Evolutionary conservation across 352 stramenopile genomes (phyloP).

Genomic region (Globisporangium echinulatum): DNA sequence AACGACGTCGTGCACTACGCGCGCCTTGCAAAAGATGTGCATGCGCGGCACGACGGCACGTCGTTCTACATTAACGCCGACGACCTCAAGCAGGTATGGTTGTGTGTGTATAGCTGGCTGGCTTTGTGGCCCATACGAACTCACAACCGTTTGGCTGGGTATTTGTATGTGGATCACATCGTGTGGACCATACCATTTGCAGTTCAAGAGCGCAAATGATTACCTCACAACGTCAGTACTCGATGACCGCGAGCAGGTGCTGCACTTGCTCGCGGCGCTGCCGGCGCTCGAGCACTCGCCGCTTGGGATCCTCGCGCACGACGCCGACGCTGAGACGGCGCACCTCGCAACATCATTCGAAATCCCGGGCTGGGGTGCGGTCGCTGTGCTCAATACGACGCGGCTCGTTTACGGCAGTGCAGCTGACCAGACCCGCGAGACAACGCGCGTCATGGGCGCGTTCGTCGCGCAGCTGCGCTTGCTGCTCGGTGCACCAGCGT

Average conservation of each 20-base stretch:
- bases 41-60: constrained; percentile 19
- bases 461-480: constrained; percentile 62
- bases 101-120: no score
- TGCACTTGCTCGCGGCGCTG: constrained; percentile 74
- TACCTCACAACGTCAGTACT: constrained; percentile 61
- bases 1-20: constrained; percentile 66
- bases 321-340: constrained; percentile 4
- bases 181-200: neutral
- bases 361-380: constrained; percentile 61
- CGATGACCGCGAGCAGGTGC: constrained; percentile 61
- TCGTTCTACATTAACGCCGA: constrained; percentile 42
- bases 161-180: neutral
- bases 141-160: no score
- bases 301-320: constrained; percentile 37
- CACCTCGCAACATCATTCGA: constrained; percentile 48
- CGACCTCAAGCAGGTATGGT: constrained; percentile 62
- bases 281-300: constrained; percentile 38
- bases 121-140: no score
- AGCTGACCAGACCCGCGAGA: constrained; percentile 12
- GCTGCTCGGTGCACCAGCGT: constrained; percentile 52
- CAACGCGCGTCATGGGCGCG: constrained; percentile 57
- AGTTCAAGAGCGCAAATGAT: constrained; percentile 81
- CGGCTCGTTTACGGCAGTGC: neutral
- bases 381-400: constrained; percentile 48
- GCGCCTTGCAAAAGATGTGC: constrained; percentile 48